Conservation (phyloP, 768 basidiomycete genomes). For the Leccinum arenicola region DNA sequence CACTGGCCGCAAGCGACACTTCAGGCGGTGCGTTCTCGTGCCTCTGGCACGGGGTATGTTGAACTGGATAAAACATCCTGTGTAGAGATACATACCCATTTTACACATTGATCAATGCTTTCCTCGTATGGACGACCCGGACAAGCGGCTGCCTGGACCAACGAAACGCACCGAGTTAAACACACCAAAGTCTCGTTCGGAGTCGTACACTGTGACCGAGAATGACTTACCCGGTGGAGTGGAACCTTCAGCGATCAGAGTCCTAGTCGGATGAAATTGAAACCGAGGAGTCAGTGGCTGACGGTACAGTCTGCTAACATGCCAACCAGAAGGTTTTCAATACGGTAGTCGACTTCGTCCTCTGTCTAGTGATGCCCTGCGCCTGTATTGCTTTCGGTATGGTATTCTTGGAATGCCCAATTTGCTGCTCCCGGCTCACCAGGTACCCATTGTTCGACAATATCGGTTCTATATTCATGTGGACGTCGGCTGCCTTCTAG, state of each 20-base stretch:
- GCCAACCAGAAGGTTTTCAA: slow-evolving; percentile 22
- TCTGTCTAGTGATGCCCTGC: slow-evolving; percentile 35
- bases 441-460: slow-evolving; percentile 40
- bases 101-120: too few species aligned
- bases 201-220: too few species aligned
- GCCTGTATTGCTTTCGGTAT: slow-evolving; percentile 31
- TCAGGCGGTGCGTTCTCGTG: slow-evolving; percentile 71
- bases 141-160: too few species aligned
- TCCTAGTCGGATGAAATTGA: too few species aligned
- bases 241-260: not conserved
- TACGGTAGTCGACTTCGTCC: slow-evolving; percentile 24
- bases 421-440: slow-evolving; percentile 4
- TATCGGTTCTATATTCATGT: slow-evolving; percentile 51
- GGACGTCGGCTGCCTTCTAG: slow-evolving; percentile 43
- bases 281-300: too few species aligned
- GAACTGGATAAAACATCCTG: too few species aligned
- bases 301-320: not conserved
- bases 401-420: not conserved
- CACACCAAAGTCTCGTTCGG: too few species aligned
- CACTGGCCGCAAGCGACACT: slow-evolving; percentile 53
- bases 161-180: too few species aligned
- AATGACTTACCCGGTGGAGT: not conserved
- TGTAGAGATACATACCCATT: too few species aligned
- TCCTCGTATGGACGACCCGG: too few species aligned
- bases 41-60: slow-evolving; percentile 34